These are phyloP conservation scores for Moringa oleifera DNA, from an alignment of 345 rosid species.

Conservation along the genomic window DNA sequence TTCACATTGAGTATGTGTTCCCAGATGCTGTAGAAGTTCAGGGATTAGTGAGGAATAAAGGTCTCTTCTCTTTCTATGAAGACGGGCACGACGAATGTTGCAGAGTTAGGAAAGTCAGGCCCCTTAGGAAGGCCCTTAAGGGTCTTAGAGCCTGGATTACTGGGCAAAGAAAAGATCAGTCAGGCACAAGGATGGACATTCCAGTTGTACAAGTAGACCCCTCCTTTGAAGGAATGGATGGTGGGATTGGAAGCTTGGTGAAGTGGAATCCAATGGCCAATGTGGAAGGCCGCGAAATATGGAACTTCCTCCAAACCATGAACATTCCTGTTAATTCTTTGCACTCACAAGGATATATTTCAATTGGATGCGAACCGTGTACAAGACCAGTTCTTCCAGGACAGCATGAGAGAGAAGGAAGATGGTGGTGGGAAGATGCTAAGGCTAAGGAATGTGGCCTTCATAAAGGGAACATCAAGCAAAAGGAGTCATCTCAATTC, in stretches of 20 bases:
- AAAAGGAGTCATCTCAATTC: slow-evolving; percentile 16
- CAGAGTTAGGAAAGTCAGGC: slow-evolving; percentile 90
- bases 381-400: slow-evolving; percentile 94
- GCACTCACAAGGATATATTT: slow-evolving; percentile 71
- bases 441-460: slow-evolving; percentile 96
- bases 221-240: slow-evolving; percentile 79
- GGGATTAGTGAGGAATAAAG: slow-evolving; percentile 82
- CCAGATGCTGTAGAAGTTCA: slow-evolving; percentile 97
- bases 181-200: slow-evolving; percentile 78
- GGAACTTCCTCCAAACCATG: slow-evolving; percentile 88
- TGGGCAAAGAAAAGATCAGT: slow-evolving; percentile 94
- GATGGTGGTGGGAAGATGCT: slow-evolving; percentile 99
- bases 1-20: slow-evolving; percentile 86
- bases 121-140: slow-evolving; percentile 80
- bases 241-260: slow-evolving; percentile 45
- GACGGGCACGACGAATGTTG: slow-evolving; percentile 99
- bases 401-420: slow-evolving; percentile 97
- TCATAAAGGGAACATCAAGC: slow-evolving; percentile 75
- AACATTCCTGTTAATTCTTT: slow-evolving; percentile 74
- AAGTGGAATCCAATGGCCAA: slow-evolving; percentile 97
- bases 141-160: slow-evolving; percentile 96
- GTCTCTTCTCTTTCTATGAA: slow-evolving; percentile 89
- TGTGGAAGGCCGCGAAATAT: slow-evolving; percentile 55
- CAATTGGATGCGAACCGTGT: slow-evolving; percentile 97
- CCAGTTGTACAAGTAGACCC: slow-evolving; percentile 92